Conservation (phyloP, 805 yeast species). For the Candida berthetii region DNA sequence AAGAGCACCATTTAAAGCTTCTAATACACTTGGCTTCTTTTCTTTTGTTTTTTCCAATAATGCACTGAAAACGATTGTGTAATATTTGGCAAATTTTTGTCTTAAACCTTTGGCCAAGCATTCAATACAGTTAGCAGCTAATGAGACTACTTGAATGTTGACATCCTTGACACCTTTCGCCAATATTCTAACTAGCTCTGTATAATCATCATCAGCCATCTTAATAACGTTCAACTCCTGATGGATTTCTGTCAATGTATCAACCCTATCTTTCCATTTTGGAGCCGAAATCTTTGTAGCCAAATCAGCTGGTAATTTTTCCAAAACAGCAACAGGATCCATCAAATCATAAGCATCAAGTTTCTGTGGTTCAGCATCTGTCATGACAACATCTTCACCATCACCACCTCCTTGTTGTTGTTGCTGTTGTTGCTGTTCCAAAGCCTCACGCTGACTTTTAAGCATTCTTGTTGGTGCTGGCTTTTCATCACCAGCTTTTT, state of each 20-base stretch:
- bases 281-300: conserved; percentile 46
- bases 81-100: conserved; percentile 48
- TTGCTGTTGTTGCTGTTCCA: conserved; percentile 18
- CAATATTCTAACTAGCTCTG: conserved; percentile 52
- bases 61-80: conserved; percentile 45
- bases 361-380: conserved; percentile 19
- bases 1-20: conserved; percentile 60
- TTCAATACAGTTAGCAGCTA: conserved; percentile 65
- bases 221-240: conserved; percentile 45
- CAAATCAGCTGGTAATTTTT: conserved; percentile 62
- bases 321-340: conserved; percentile 62
- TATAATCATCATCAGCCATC: conserved; percentile 57
- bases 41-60: conserved; percentile 83
- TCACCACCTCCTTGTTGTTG: conserved; percentile 6
- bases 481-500: conserved; percentile 32
- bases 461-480: conserved; percentile 53
- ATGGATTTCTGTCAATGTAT: conserved; percentile 62
- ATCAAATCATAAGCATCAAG: conserved; percentile 68
- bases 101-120: conserved; percentile 63
- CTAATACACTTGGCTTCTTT: conserved; percentile 72
- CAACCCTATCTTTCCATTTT: conserved; percentile 92
- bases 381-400: conserved; percentile 19
- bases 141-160: conserved; percentile 77
- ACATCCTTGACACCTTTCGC: conserved; percentile 83
- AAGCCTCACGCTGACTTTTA: conserved; percentile 42